phyloP scores from a whole-genome alignment of 805 yeast species.

The Candida sithepensis region DNA sequence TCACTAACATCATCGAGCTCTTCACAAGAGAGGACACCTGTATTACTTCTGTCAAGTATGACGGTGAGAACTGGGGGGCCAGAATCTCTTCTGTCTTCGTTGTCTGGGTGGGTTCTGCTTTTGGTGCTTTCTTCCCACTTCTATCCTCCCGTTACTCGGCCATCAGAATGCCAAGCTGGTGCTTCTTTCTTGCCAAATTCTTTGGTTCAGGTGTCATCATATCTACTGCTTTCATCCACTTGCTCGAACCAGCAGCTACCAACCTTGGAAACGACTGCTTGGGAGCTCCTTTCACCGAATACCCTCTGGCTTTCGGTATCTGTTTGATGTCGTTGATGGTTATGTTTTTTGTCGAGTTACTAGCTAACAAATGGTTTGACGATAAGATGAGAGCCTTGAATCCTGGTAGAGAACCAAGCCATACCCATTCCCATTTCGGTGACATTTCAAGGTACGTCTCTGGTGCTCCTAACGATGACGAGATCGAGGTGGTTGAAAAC shows the following conservation, averaged over 20 bases:
- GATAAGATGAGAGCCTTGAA: slow-evolving; percentile 34
- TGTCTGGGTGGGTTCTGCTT: slow-evolving; percentile 49
- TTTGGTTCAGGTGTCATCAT: slow-evolving; percentile 85
- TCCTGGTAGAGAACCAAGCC: slow-evolving; percentile 24
- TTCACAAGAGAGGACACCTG: slow-evolving; percentile 20
- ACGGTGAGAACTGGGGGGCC: slow-evolving; percentile 34
- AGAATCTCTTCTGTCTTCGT: slow-evolving; percentile 65
- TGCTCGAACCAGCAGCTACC: slow-evolving; percentile 66
- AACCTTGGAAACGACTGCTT: slow-evolving; percentile 55
- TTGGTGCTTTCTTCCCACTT: slow-evolving; percentile 63
- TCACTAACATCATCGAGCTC: slow-evolving; percentile 4
- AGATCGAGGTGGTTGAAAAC: too few species aligned
- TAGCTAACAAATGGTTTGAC: slow-evolving; percentile 46
- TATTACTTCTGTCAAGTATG: slow-evolving; percentile 15
- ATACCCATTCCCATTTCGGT: slow-evolving; percentile 57
- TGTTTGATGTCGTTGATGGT: slow-evolving; percentile 46
- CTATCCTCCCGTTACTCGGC: slow-evolving; percentile 56
- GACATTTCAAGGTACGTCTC: slow-evolving; percentile 29
- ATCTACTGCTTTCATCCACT: slow-evolving; percentile 77
- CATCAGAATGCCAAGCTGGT: slow-evolving; percentile 55
- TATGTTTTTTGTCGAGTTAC: slow-evolving; percentile 48
- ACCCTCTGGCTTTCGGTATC: slow-evolving; percentile 55
- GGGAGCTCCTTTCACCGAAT: slow-evolving; percentile 51
- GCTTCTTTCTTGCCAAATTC: slow-evolving; percentile 65
- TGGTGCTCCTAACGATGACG: too few species aligned